phyloP scores from a whole-genome alignment of 1,284 basidiomycete species.

The Ganoderma lingzhi region DNA sequence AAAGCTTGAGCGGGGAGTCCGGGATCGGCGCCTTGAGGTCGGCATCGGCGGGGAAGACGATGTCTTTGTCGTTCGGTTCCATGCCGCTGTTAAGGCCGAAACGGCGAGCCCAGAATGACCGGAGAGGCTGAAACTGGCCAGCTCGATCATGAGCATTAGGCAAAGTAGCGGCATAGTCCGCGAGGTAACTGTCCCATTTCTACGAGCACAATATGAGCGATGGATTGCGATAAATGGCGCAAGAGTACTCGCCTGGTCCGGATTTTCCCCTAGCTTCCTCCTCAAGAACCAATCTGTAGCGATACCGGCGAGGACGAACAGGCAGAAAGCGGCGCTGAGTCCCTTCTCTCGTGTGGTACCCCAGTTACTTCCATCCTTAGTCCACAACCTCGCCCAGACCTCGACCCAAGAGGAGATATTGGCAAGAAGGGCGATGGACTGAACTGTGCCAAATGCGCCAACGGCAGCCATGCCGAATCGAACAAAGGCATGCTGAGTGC shows the following conservation, averaged over 20 bases:
- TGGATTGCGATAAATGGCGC: neutral
- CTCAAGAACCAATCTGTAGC: conserved; percentile 62
- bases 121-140: conserved; percentile 53
- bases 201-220: conserved; percentile 35
- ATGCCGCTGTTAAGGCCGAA: conserved; percentile 41
- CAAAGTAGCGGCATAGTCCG: conserved; percentile 62
- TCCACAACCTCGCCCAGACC: conserved; percentile 68
- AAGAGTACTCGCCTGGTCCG: conserved; percentile 61
- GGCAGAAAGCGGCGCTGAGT: conserved; percentile 61
- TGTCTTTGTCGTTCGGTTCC: conserved; percentile 30
- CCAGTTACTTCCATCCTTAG: conserved; percentile 57
- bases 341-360: conserved; percentile 62
- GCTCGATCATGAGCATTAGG: conserved; percentile 48
- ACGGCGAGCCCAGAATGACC: conserved; percentile 59
- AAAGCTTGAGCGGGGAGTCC: conserved; percentile 34
- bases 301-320: conserved; percentile 58
- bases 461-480: conserved; percentile 59
- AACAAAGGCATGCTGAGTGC: conserved; percentile 54
- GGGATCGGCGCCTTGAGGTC: conserved; percentile 39
- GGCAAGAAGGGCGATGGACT: conserved; percentile 62
- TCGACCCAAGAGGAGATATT: conserved; percentile 63
- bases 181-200: conserved; percentile 77
- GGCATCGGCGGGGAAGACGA: conserved; percentile 43
- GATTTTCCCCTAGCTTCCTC: conserved; percentile 66
- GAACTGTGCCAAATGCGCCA: conserved; percentile 63